Percentiles rank a stretch among this genome's conserved stretches.
phyloP scores from a whole-genome alignment of 208 protist species.

The Sergeia podlipaevii region DNA sequence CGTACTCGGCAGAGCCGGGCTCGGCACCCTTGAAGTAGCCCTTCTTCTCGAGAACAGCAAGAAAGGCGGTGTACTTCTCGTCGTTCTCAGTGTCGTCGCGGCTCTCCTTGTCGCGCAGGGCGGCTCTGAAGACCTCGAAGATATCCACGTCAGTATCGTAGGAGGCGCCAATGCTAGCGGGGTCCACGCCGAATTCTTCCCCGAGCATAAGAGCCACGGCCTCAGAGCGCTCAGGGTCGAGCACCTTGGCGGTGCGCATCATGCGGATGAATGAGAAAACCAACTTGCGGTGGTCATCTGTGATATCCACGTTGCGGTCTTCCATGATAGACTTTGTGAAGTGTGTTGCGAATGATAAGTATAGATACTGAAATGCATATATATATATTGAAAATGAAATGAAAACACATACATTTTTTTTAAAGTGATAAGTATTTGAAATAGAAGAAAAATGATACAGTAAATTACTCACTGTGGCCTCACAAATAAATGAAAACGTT shows the following conservation, averaged over 20 bases:
- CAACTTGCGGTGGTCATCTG: constrained; percentile 80
- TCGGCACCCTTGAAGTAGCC: constrained; percentile 88
- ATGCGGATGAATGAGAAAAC: constrained; percentile 84
- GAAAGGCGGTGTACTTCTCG: constrained; percentile 85
- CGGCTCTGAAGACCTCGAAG: constrained; percentile 50
- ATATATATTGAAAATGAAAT: too few relatives aligned
- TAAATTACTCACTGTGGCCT: too few relatives aligned
- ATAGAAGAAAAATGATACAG: too few relatives aligned
- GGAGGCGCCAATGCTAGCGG: constrained; percentile 54
- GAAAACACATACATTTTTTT: too few relatives aligned
- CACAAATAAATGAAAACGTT: too few relatives aligned
- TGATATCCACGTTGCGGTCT: constrained; percentile 27
- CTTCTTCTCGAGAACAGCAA: constrained; percentile 85
- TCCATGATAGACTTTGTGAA: constrained; percentile 17
- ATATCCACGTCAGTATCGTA: constrained; percentile 70
- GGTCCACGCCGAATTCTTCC: constrained; percentile 76
- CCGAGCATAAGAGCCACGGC: constrained; percentile 55
- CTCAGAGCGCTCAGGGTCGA: constrained; percentile 34
- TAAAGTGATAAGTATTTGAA: too few relatives aligned
- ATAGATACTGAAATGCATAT: background rate
- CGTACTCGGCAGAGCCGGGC: constrained; percentile 73
- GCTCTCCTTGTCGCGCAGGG: constrained; percentile 40
- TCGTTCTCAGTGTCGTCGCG: constrained; percentile 53
- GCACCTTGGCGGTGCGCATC: constrained; percentile 42
- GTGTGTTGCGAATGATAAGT: background rate